Percentiles rank a stretch among this genome's conserved stretches.
Evolutionary conservation across 495 filamentous ascomycete species (phyloP).

Genomic region (Neurospora cerealis): DNA sequence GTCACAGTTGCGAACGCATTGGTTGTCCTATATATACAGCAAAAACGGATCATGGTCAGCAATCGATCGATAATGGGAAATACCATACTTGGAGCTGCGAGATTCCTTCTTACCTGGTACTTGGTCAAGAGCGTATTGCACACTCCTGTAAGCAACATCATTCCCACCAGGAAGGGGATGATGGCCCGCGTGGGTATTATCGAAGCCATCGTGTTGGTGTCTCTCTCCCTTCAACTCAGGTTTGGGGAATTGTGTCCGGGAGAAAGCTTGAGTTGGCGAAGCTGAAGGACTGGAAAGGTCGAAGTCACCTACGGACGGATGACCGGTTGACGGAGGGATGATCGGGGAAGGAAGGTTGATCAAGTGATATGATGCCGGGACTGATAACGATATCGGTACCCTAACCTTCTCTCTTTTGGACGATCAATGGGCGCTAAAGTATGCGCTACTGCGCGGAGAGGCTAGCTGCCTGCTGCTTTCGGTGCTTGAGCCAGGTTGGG

Average conservation of each 20-base stretch:
- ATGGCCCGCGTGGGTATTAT: slow-evolving; percentile 40
- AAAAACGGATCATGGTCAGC: neutral
- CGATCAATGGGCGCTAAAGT: neutral
- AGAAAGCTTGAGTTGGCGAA: neutral
- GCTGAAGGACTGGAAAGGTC: neutral
- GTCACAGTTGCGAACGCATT: slow-evolving; percentile 88
- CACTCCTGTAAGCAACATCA: slow-evolving; percentile 85
- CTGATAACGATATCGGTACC: neutral
- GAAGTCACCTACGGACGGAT: neutral
- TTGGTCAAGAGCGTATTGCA: slow-evolving; percentile 97
- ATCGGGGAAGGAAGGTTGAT: neutral
- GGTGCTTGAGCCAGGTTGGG: neutral
- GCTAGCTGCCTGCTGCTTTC: neutral
- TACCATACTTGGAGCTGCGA: neutral
- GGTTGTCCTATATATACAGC: slow-evolving; percentile 59
- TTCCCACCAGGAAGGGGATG: slow-evolving; percentile 74
- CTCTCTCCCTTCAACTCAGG: neutral
- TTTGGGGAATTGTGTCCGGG: neutral
- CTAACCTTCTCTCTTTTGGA: neutral
- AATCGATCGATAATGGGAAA: neutral
- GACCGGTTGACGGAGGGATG: neutral
- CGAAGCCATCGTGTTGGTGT: slow-evolving; percentile 22
- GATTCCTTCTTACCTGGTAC: slow-evolving; percentile 58
- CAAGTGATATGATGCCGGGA: neutral
- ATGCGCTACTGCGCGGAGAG: neutral